phyloP scores from a whole-genome alignment of 176 grass and related monocot genomes.

The Eleusine indica region DNA sequence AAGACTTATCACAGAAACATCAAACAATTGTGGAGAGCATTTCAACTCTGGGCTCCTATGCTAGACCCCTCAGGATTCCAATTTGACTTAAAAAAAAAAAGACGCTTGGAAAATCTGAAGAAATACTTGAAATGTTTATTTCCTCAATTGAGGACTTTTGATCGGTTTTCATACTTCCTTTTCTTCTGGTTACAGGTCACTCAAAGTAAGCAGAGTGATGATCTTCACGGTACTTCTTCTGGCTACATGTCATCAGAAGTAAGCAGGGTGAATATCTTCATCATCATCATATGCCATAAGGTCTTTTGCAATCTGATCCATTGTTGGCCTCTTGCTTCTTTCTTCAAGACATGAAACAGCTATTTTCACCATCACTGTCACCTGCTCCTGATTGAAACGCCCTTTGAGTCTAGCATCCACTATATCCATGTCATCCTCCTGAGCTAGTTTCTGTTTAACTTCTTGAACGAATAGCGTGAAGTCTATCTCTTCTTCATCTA shows the following conservation, averaged over 20 bases:
- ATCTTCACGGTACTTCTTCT: constrained; percentile 36
- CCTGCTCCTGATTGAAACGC: constrained; percentile 63
- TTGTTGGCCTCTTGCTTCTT: constrained; percentile 67
- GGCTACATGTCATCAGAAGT: constrained; percentile 28
- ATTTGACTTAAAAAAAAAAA: background rate
- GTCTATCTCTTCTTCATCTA: constrained; percentile 34
- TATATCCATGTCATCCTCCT: constrained; percentile 36
- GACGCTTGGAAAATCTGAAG: background rate
- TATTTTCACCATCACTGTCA: constrained; percentile 56
- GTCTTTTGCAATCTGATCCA: constrained; percentile 52
- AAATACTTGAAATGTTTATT: constrained; percentile 13
- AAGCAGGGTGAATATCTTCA: constrained; percentile 53
- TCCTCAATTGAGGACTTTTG: background rate
- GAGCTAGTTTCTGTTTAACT: constrained; percentile 43
- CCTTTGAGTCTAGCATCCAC: constrained; percentile 56
- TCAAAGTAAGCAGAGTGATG: constrained; percentile 42
- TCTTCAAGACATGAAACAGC: constrained; percentile 63
- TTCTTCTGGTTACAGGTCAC: constrained; percentile 32
- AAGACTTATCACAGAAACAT: background rate
- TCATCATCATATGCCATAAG: constrained; percentile 46
- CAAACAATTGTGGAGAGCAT: background rate
- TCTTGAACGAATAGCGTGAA: constrained; percentile 46
- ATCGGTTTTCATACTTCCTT: constrained; percentile 4
- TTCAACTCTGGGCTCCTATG: background rate
- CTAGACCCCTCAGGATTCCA: background rate